A percentile compares a stretch with the other conserved stretches of the same genome.
Conservation (phyloP, 73 alveolate species). For the Paramecium sonneborni region DNA sequence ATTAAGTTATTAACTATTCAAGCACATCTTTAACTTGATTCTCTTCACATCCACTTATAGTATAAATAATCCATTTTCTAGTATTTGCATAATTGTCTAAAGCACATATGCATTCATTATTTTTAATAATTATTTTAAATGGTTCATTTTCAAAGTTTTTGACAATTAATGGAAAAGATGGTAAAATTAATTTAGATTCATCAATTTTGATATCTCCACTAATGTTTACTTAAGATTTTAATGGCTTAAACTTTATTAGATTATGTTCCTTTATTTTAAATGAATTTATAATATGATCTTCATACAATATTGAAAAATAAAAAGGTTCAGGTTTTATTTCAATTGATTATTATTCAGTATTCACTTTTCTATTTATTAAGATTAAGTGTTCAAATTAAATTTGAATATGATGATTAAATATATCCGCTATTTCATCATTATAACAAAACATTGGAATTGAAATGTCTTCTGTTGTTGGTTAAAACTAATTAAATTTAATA, state of each 20-base stretch:
- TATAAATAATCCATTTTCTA: slow-evolving; percentile 23
- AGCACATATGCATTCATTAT: not conserved
- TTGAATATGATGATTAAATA: not conserved
- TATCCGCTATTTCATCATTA: not conserved
- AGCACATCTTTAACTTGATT: not conserved
- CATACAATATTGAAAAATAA: not conserved
- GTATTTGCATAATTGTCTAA: not conserved
- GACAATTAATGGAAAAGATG: not conserved
- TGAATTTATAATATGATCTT: not conserved
- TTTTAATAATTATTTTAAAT: not conserved
- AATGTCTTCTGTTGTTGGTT: not conserved
- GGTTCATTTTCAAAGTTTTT: not conserved
- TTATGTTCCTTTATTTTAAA: not conserved
- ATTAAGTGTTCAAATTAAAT: not conserved
- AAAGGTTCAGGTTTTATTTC: not conserved
- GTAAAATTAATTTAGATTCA: not conserved
- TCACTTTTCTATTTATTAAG: not conserved
- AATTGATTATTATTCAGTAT: not conserved
- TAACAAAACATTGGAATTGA: not conserved
- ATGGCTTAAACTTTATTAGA: not conserved
- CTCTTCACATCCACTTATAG: not conserved
- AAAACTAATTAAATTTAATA: not conserved
- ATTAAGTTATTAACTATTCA: not conserved
- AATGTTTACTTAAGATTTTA: not conserved
- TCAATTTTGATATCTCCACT: not conserved